Evolutionary conservation across 768 basidiomycete genomes (phyloP).

Genomic region (Phanerochaete sordida): DNA sequence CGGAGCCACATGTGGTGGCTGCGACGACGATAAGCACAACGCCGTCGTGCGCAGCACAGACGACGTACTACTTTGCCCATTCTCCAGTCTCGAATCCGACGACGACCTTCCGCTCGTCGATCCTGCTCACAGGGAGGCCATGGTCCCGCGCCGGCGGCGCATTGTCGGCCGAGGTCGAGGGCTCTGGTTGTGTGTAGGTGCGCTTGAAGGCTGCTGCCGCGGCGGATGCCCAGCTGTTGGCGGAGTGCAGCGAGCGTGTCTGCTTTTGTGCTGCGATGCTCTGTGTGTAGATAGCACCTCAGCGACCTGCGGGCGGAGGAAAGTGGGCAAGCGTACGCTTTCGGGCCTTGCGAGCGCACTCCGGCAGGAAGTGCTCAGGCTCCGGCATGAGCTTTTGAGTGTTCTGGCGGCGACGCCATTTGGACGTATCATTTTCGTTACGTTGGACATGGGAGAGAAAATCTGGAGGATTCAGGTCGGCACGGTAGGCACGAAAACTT

Average conservation of each 20-base stretch:
- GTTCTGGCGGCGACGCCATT: not conserved
- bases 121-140: conserved; percentile 34
- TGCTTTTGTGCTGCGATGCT: not conserved
- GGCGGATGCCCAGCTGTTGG: not conserved
- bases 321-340: not conserved
- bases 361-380: not conserved
- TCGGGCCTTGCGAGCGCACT: not conserved
- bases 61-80: conserved; percentile 75
- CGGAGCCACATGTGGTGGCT: conserved; percentile 92
- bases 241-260: not conserved
- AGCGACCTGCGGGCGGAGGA: not conserved
- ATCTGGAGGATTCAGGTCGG: not conserved
- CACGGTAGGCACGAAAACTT: not conserved
- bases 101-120: conserved; percentile 58
- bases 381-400: not conserved
- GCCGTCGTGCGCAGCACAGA: not conserved
- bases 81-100: conserved; percentile 70
- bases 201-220: conserved; percentile 12
- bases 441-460: not conserved
- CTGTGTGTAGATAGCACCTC: not conserved
- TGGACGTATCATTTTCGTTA: not conserved
- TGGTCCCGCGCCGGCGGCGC: not conserved
- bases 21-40: conserved; percentile 2
- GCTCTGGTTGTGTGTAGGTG: not conserved
- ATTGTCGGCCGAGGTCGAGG: not conserved